A percentile compares a stretch with the other conserved stretches of the same genome.
Evolutionary conservation across 2,329 filamentous ascomycete genomes (phyloP).

Genomic region (Stenocarpella maydis): DNA sequence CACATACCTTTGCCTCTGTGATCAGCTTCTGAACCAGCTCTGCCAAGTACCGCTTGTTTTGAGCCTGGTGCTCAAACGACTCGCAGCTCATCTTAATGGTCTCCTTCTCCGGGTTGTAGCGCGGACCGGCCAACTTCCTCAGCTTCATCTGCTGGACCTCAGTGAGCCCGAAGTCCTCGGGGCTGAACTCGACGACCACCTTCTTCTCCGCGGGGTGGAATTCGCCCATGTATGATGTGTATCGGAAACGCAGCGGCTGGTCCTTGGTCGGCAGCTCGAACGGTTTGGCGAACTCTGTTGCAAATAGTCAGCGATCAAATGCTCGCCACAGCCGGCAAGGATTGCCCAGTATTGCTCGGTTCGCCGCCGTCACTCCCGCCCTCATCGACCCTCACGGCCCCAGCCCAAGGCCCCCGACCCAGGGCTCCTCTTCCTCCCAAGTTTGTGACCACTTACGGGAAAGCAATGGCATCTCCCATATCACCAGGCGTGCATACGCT

Average conservation of each 20-base stretch:
- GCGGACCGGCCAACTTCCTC: constrained; percentile 83
- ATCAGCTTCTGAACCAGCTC: constrained; percentile 80
- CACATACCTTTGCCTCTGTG: constrained; percentile 71
- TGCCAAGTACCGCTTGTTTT: constrained; percentile 95
- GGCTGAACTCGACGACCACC: constrained; percentile 90
- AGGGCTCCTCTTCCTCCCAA: neutral
- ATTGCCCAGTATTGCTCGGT: neutral
- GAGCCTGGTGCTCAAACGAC: constrained; percentile 84
- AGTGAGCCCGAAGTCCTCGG: constrained; percentile 75
- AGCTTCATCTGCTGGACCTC: constrained; percentile 78
- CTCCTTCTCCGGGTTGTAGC: constrained; percentile 87
- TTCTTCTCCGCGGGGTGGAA: constrained; percentile 90
- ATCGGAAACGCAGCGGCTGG: constrained; percentile 88
- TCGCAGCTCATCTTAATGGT: constrained; percentile 91
- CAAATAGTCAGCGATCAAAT: constrained; percentile 34
- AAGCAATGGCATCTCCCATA: constrained; percentile 95
- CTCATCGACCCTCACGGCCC: neutral
- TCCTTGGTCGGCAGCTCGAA: constrained; percentile 75
- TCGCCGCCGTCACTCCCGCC: neutral
- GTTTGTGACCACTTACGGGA: constrained; percentile 68
- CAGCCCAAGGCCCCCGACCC: too few relatives aligned
- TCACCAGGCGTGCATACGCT: constrained; percentile 85
- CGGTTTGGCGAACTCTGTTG: constrained; percentile 83
- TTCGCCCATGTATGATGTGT: constrained; percentile 96
- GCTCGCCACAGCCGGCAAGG: neutral